phyloP scores from a whole-genome alignment of 495 filamentous ascomycete genomes.

The Penicillium atrosanguineum region DNA sequence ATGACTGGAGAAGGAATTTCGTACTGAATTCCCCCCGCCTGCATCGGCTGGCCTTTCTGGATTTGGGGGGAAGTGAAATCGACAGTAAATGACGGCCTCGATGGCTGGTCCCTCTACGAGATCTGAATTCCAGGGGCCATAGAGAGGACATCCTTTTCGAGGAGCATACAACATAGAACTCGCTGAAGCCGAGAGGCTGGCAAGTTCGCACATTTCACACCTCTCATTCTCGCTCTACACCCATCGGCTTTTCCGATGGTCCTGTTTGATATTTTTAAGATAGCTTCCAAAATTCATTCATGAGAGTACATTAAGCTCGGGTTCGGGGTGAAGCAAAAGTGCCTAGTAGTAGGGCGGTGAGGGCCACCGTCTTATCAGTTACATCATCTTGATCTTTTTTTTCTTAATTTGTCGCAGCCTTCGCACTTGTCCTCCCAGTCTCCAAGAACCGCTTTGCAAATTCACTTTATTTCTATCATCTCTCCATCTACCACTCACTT shows the following conservation, averaged over 20 bases:
- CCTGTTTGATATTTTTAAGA: constrained; percentile 9
- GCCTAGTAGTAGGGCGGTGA: constrained; percentile 13
- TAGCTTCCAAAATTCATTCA: constrained; percentile 1
- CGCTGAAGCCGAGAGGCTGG: not conserved
- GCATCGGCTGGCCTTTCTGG: constrained; percentile 12
- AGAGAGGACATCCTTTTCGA: not conserved
- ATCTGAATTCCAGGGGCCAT: constrained; percentile 18
- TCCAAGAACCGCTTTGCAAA: not conserved
- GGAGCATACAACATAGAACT: not conserved
- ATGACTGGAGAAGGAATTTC: constrained; percentile 72
- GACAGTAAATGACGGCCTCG: constrained; percentile 27
- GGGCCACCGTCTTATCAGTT: constrained; percentile 14
- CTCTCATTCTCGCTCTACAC: not conserved
- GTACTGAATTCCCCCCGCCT: constrained; percentile 49
- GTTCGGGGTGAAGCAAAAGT: not conserved
- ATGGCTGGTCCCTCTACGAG: constrained; percentile 44
- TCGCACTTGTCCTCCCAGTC: not conserved
- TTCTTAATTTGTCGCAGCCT: not conserved
- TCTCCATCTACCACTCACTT: too few relatives aligned
- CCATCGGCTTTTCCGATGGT: not conserved
- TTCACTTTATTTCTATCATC: not conserved
- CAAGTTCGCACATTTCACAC: not conserved
- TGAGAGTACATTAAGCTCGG: not conserved
- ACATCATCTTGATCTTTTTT: constrained; percentile 1
- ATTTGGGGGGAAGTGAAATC: constrained; percentile 6